phyloP scores from a whole-genome alignment of 148 eudicot species.

The Amaranthus palmeri region DNA sequence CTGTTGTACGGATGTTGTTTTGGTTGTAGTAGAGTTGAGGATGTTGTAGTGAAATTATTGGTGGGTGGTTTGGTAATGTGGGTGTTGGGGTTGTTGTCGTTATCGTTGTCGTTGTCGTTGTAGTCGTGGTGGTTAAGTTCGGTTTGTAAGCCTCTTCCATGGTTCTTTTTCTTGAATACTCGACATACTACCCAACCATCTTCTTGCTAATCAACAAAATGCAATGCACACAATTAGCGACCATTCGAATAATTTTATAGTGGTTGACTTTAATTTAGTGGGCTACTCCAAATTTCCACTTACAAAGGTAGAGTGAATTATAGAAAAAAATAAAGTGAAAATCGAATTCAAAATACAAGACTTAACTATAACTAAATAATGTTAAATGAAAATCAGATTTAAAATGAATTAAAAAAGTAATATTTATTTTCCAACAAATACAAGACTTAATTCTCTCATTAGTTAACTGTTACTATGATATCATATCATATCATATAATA shows the following conservation, averaged over 20 bases:
- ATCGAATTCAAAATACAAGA: too few relatives aligned
- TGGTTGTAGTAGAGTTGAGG: conserved; percentile 11
- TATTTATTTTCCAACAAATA: too few relatives aligned
- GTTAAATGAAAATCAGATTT: too few relatives aligned
- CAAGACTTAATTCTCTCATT: too few relatives aligned
- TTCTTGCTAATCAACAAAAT: conserved; percentile 42
- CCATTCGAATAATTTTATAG: neutral
- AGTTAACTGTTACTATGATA: too few relatives aligned
- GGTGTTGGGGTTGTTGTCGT: neutral
- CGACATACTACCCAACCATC: conserved; percentile 94
- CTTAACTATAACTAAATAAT: too few relatives aligned
- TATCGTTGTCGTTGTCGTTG: conserved; percentile 3
- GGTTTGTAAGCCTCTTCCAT: conserved; percentile 36
- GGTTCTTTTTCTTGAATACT: conserved; percentile 75
- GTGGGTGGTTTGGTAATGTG: conserved; percentile 21
- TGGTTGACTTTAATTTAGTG: neutral
- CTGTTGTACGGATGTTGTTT: conserved; percentile 22
- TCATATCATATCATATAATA: too few relatives aligned
- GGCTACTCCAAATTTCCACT: too few relatives aligned
- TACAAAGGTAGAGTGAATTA: too few relatives aligned
- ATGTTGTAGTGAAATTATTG: neutral
- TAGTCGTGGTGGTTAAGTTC: conserved; percentile 29
- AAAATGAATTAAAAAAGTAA: too few relatives aligned
- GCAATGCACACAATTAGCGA: neutral
- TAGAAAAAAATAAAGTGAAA: too few relatives aligned